These are phyloP conservation scores for Fraxinus greggii DNA, from an alignment of 305 asterid species.

Conservation along the genomic window DNA sequence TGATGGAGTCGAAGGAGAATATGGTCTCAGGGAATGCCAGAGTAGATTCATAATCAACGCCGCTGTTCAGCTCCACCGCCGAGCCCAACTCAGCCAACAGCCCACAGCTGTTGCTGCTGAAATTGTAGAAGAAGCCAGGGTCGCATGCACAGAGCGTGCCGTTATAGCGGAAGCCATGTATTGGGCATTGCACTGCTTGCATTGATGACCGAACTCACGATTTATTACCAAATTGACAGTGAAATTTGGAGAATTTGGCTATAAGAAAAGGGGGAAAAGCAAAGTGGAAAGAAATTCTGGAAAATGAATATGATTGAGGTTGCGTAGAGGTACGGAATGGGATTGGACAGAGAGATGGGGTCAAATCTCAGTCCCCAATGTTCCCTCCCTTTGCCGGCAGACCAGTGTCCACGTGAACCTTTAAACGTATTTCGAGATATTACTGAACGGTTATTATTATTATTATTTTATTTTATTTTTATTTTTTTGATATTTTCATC, in stretches of 20 bases:
- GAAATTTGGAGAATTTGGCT: not conserved
- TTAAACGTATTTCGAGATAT: not conserved
- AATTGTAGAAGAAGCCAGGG: constrained; percentile 62
- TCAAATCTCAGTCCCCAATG: not conserved
- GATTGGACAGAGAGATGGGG: not conserved
- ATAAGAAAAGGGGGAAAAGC: not conserved
- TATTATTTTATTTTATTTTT: too few relatives aligned
- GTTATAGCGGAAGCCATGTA: constrained; percentile 59
- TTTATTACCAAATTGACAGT: not conserved
- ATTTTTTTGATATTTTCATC: too few relatives aligned
- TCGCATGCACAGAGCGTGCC: constrained; percentile 62
- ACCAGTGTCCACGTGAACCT: not conserved
- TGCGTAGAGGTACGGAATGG: not conserved
- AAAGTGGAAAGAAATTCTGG: not conserved
- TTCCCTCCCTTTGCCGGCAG: not conserved
- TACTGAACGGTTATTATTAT: too few relatives aligned
- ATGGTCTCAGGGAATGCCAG: constrained; percentile 59
- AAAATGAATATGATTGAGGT: not conserved
- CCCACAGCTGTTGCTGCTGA: constrained; percentile 40
- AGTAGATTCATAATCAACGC: constrained; percentile 57
- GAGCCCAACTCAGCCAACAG: constrained; percentile 42
- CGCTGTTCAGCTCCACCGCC: constrained; percentile 46
- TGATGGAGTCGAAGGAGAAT: constrained; percentile 71
- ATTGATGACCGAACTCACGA: not conserved
- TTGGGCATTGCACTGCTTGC: constrained; percentile 56